phyloP scores from a whole-genome alignment of 2,329 filamentous ascomycete genomes.

The Penicillium sp. region DNA sequence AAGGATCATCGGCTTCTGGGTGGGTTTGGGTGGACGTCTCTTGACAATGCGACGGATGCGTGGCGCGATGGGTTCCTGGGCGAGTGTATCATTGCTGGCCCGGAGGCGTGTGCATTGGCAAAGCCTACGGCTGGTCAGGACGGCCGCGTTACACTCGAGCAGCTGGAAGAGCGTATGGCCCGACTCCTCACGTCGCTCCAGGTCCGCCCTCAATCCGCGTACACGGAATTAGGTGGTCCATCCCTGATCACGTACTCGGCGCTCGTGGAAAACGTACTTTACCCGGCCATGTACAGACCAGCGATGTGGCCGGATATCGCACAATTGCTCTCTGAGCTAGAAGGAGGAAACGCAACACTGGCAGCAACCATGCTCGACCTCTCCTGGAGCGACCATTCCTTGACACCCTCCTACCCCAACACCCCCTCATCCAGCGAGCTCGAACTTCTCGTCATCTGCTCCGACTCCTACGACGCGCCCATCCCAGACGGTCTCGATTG shows the following conservation, averaged over 20 bases:
- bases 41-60: constrained; percentile 19
- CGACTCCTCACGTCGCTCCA: constrained; percentile 11
- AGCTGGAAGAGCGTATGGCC: constrained; percentile 14
- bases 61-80: constrained; percentile 21
- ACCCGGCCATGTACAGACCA: constrained; percentile 17
- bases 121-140: constrained; percentile 1
- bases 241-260: constrained; percentile 19
- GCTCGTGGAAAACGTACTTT: constrained; percentile 13
- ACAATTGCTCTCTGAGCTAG: constrained; percentile 18
- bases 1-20: constrained; percentile 16
- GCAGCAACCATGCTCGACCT: constrained; percentile 13
- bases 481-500: constrained; percentile 15
- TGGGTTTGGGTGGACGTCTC: constrained; percentile 20
- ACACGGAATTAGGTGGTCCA: constrained; percentile 14
- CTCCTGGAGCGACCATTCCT: constrained; percentile 12
- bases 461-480: constrained; percentile 20
- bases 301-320: constrained; percentile 11
- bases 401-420: neutral
- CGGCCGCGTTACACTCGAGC: constrained; percentile 6
- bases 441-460: constrained; percentile 15
- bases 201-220: constrained; percentile 16
- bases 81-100: constrained; percentile 19
- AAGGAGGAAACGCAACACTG: constrained; percentile 15
- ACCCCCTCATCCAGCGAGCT: constrained; percentile 7
- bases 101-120: constrained; percentile 18